Percentiles rank a stretch among this genome's conserved stretches.
Evolutionary conservation across 2,329 filamentous ascomycete genomes (phyloP).

Genomic region (Trichoderma brevicompactum): DNA sequence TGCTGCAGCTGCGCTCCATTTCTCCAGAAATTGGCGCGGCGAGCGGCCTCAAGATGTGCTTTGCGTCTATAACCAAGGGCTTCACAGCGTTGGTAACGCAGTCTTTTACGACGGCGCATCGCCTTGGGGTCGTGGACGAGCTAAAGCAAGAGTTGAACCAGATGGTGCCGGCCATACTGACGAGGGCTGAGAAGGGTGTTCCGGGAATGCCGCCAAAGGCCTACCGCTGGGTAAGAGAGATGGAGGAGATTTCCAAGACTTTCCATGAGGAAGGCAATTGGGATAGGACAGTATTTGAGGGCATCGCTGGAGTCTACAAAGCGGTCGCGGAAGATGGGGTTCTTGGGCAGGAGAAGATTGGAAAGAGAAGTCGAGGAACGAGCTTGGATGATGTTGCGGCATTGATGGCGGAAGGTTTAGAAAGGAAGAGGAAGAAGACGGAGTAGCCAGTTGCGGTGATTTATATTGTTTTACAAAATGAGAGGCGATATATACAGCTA

Average conservation of each 20-base stretch:
- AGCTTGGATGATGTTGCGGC: conserved; percentile 62
- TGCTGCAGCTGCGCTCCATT: conserved; percentile 56
- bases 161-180: conserved; percentile 52
- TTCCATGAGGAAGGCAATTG: conserved; percentile 69
- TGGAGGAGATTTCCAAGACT: conserved; percentile 73
- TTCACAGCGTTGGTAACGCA: conserved; percentile 72
- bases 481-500: conserved; percentile 13
- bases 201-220: conserved; percentile 72
- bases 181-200: conserved; percentile 55
- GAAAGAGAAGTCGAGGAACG: conserved; percentile 58
- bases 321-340: conserved; percentile 64
- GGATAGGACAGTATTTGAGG: conserved; percentile 57
- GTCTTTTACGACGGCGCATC: conserved; percentile 69
- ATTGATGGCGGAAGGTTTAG: conserved; percentile 52
- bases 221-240: conserved; percentile 77
- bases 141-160: conserved; percentile 60
- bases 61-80: conserved; percentile 64
- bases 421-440: conserved; percentile 49
- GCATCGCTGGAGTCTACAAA: conserved; percentile 65
- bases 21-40: conserved; percentile 57
- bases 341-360: conserved; percentile 62
- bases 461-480: not conserved
- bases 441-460: not conserved
- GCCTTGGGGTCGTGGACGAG: conserved; percentile 64
- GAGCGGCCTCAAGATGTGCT: conserved; percentile 68